Percentiles rank a stretch among this genome's conserved stretches.
These are phyloP conservation scores for Lentinula detonsa DNA, from an alignment of 768 basidiomycete genomes.

Conservation along the genomic window DNA sequence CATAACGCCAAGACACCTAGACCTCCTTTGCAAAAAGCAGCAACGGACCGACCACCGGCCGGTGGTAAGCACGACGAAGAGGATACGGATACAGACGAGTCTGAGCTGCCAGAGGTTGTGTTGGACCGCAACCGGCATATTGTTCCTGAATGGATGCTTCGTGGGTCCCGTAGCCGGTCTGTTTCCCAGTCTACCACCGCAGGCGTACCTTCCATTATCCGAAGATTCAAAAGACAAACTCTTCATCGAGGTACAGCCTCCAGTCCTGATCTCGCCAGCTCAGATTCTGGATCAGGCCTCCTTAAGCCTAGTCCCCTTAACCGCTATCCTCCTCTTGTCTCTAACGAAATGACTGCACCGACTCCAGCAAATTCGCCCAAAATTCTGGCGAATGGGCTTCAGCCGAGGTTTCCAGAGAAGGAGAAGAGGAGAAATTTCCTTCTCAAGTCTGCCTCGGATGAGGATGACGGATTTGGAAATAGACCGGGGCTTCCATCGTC, in stretches of 20 bases:
- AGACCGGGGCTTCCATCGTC: conserved; percentile 33
- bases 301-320: conserved; percentile 34
- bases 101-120: conserved; percentile 91
- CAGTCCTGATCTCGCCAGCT: conserved; percentile 51
- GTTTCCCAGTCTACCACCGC: conserved; percentile 41
- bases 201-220: conserved; percentile 21
- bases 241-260: conserved; percentile 56
- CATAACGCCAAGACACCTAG: not conserved
- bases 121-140: conserved; percentile 94
- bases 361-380: conserved; percentile 47
- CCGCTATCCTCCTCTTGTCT: conserved; percentile 29
- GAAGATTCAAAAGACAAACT: conserved; percentile 33
- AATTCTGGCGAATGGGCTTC: conserved; percentile 15
- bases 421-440: conserved; percentile 12
- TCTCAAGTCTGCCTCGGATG: conserved; percentile 20
- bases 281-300: not conserved
- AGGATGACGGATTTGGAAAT: conserved; percentile 17
- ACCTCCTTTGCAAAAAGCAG: not conserved
- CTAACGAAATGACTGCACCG: conserved; percentile 35
- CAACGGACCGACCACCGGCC: conserved; percentile 6
- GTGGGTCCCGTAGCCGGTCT: conserved; percentile 34
- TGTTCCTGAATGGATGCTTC: conserved; percentile 86
- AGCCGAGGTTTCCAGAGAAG: conserved; percentile 22
- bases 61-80: conserved; percentile 19
- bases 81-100: conserved; percentile 52